A percentile compares a stretch with the other conserved stretches of the same genome.
These are phyloP conservation scores for Pythium dissotocum DNA, from an alignment of 352 stramenopile species.

Conservation along the genomic window DNA sequence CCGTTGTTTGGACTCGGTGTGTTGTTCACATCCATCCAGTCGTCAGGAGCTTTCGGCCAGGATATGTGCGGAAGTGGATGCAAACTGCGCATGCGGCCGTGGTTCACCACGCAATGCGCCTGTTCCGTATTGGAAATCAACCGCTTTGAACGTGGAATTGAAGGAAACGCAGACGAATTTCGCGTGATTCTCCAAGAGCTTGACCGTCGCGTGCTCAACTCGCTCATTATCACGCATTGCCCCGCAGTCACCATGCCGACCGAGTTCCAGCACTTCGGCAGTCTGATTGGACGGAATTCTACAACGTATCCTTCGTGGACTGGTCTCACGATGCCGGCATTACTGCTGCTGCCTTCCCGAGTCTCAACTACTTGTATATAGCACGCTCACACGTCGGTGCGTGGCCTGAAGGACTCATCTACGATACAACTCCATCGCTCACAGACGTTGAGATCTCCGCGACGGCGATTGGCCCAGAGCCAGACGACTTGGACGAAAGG, in stretches of 20 bases:
- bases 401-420: slow-evolving; percentile 36
- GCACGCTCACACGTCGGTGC: slow-evolving; percentile 27
- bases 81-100: slow-evolving; percentile 46
- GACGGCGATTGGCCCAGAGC: slow-evolving; percentile 28
- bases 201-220: slow-evolving; percentile 38
- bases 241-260: slow-evolving; percentile 28
- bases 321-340: slow-evolving; percentile 35
- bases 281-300: slow-evolving; percentile 42
- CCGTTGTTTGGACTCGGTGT: slow-evolving; percentile 33
- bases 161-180: slow-evolving; percentile 26
- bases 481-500: slow-evolving; percentile 31
- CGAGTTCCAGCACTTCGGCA: slow-evolving; percentile 33
- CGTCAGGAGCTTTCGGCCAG: slow-evolving; percentile 34
- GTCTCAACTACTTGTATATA: slow-evolving; percentile 38
- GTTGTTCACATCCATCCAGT: slow-evolving; percentile 34
- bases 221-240: slow-evolving; percentile 51
- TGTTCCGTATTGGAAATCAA: slow-evolving; percentile 54
- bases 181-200: slow-evolving; percentile 28
- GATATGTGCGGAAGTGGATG: slow-evolving; percentile 31
- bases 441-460: slow-evolving; percentile 41
- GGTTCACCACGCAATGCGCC: slow-evolving; percentile 39
- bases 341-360: slow-evolving; percentile 26
- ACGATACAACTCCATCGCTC: slow-evolving; percentile 31
- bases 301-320: slow-evolving; percentile 39
- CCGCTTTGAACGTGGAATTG: slow-evolving; percentile 36